Base-by-base conservation (phyloP, 2,329 filamentous ascomycete genomes). In the Fusarium chaquense region DNA sequence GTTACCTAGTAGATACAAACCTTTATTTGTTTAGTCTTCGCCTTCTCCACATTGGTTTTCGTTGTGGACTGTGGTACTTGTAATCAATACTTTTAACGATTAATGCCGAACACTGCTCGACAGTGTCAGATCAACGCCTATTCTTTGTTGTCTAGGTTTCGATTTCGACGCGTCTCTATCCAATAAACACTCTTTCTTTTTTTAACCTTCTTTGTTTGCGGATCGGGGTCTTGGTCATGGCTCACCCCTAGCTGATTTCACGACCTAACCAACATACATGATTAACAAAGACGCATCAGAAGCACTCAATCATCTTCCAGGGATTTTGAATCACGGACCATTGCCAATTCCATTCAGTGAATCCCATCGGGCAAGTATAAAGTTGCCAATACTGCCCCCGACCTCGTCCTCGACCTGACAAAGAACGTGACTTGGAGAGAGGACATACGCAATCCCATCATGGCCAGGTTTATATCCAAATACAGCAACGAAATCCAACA, bases 401-500 rank as follows among this genome's bases (percentile, higher is more conserved):
- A 12, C 20, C 6, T 20, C 24, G n/a, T 15, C 20, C 6, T 20
- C 24, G n/a, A 28, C 49, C 47, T 52, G 46, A 43, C 16, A 11
- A 2, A 13, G 28, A 47, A 11, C 47, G 33, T 52, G 33, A 40
- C 24, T 9, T 16, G 4, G 3, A 51, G 18, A 13, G 24, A 38
- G 33, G 12, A 12, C 24, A 3, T 7, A 24, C 13, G n/a, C 3
- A 12, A 26, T 4, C 4, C n/a, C 12, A 44, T 6, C 26, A 67
- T 69, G 66, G 12, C 11, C 4, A 40, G 11, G 0, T 47, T 46
- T 18, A 10, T 24, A 4, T 50, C 60, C 11, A 53, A 28, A 38
- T 70, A 53, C 18, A 50, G 8, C 6, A n/a, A 20, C 12, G 68
- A 71, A 16, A 56, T 71, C 3, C 64, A 69, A 6, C 68, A 69